A percentile compares a stretch with the other conserved stretches of the same genome.
Evolutionary conservation across 2,329 filamentous ascomycete genomes (phyloP).

Genomic region (Ophiostoma australiae): DNA sequence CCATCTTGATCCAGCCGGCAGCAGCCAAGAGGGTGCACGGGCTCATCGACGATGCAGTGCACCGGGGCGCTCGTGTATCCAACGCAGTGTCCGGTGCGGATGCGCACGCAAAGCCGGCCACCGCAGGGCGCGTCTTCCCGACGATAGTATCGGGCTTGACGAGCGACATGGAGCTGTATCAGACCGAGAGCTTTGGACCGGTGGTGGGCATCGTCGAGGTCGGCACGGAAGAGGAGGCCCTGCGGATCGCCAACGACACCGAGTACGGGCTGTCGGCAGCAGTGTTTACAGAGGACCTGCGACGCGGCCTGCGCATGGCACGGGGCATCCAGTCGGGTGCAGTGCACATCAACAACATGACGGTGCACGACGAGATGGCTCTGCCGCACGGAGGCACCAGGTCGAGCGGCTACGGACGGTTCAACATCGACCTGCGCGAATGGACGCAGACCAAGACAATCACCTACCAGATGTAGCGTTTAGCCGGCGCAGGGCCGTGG

Average conservation of each 20-base stretch:
- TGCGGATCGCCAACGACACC: slow-evolving; percentile 72
- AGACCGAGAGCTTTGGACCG: slow-evolving; percentile 73
- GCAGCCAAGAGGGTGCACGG: slow-evolving; percentile 4
- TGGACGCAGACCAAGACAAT: slow-evolving; percentile 61
- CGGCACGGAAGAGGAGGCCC: slow-evolving; percentile 64
- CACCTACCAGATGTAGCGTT: slow-evolving; percentile 39
- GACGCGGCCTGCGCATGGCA: slow-evolving; percentile 54
- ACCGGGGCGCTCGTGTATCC: slow-evolving; percentile 35
- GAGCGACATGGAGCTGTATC: slow-evolving; percentile 68
- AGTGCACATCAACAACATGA: slow-evolving; percentile 63
- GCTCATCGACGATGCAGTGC: slow-evolving; percentile 14
- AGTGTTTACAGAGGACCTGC: slow-evolving; percentile 67
- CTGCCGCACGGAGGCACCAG: slow-evolving; percentile 66
- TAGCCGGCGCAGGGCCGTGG: background rate
- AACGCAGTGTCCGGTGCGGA: slow-evolving; percentile 35
- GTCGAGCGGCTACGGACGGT: slow-evolving; percentile 59
- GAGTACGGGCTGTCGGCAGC: slow-evolving; percentile 70
- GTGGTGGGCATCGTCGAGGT: slow-evolving; percentile 63
- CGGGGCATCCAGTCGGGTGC: slow-evolving; percentile 61
- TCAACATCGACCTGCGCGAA: slow-evolving; percentile 53
- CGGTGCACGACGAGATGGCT: slow-evolving; percentile 58
- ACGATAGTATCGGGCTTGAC: slow-evolving; percentile 57
- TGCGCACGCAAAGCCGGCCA: background rate
- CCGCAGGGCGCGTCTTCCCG: slow-evolving; percentile 43
- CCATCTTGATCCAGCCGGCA: slow-evolving; percentile 2